These are phyloP conservation scores for Botrytis tulipae DNA, from an alignment of 2,329 filamentous ascomycete species.

Conservation along the genomic window DNA sequence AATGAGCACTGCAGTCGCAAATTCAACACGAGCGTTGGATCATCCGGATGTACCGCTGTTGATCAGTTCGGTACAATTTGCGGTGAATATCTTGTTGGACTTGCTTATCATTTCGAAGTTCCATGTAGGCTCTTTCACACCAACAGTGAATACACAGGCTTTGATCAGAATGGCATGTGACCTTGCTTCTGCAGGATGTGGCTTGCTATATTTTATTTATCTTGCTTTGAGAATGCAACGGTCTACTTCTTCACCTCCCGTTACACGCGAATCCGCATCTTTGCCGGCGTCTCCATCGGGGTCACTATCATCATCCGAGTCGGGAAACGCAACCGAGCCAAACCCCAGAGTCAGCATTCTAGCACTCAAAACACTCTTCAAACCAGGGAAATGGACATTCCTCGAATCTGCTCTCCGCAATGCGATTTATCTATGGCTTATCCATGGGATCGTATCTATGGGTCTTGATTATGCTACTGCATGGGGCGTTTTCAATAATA, in stretches of 20 bases:
- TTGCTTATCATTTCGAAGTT: slow-evolving; percentile 65
- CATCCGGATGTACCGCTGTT: slow-evolving; percentile 66
- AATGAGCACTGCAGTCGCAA: slow-evolving; percentile 60
- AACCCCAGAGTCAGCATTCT: slow-evolving; percentile 42
- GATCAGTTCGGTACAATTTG: slow-evolving; percentile 62
- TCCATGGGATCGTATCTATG: slow-evolving; percentile 61
- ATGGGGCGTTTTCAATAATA: slow-evolving; percentile 73
- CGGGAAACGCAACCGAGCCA: slow-evolving; percentile 14
- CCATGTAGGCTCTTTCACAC: slow-evolving; percentile 53
- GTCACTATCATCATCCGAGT: neutral
- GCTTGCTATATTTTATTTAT: slow-evolving; percentile 59
- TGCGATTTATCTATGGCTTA: slow-evolving; percentile 68
- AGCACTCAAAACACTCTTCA: slow-evolving; percentile 50
- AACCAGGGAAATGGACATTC: slow-evolving; percentile 60
- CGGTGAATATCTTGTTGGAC: slow-evolving; percentile 65
- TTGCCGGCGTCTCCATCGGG: neutral
- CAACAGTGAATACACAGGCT: slow-evolving; percentile 64
- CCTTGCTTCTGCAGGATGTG: slow-evolving; percentile 52
- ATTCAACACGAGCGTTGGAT: slow-evolving; percentile 63
- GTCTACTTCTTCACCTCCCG: neutral
- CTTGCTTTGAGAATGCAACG: slow-evolving; percentile 25
- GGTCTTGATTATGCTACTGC: slow-evolving; percentile 66
- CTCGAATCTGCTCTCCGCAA: slow-evolving; percentile 66
- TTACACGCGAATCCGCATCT: neutral
- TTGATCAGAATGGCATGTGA: slow-evolving; percentile 61